phyloP scores from a whole-genome alignment of 2,329 filamentous ascomycete genomes.

The Sordariomycetes sp. region DNA sequence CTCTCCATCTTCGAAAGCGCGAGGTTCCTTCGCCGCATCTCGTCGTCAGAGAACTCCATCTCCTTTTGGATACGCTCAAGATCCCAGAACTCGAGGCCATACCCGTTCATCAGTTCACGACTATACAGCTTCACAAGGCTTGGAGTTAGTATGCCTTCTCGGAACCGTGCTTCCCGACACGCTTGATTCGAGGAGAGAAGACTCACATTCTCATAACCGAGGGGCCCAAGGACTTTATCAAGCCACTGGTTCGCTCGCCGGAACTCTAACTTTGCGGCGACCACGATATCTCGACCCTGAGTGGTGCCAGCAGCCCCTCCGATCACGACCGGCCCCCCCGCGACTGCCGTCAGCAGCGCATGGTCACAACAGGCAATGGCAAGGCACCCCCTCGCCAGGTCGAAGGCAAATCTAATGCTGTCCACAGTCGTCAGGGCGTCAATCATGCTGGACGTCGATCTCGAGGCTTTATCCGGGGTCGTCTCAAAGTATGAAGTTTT shows the following conservation, averaged over 20 bases:
- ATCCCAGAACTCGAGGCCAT: not conserved
- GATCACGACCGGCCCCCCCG: no score
- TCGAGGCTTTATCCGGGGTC: not conserved
- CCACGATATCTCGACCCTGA: not conserved
- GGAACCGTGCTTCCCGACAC: not conserved
- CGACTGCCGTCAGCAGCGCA: no score
- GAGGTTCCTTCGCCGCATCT: constrained; percentile 1
- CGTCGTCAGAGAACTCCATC: not conserved
- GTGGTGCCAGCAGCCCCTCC: not conserved
- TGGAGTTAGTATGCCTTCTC: not conserved
- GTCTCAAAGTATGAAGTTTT: not conserved
- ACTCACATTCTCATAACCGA: not conserved
- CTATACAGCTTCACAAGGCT: not conserved
- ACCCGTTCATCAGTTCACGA: not conserved
- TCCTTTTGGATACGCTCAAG: not conserved
- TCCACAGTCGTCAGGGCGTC: not conserved
- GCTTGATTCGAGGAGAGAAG: not conserved
- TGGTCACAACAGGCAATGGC: not conserved
- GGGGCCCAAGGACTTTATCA: not conserved
- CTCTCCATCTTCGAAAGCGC: not conserved
- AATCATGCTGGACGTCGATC: not conserved
- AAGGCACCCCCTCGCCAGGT: not conserved
- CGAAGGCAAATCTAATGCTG: not conserved
- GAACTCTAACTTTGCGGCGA: not conserved
- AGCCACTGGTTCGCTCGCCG: not conserved